phyloP scores from a whole-genome alignment of 2,329 filamentous ascomycete genomes.

The Thielaviopsis musarum region DNA sequence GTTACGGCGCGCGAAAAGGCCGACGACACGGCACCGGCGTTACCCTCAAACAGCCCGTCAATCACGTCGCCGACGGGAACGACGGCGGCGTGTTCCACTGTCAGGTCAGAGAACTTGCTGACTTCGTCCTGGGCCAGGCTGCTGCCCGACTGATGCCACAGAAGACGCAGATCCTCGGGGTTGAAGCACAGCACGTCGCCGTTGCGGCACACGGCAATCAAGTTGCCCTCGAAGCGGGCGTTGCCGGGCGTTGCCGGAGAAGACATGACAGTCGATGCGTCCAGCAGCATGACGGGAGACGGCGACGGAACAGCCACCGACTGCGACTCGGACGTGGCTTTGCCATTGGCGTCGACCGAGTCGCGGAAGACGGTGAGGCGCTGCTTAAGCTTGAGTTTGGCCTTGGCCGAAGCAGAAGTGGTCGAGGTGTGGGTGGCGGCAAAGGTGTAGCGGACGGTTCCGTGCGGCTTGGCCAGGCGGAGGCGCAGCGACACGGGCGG shows the following conservation, averaged over 20 bases:
- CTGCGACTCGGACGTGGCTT: slow-evolving; percentile 33
- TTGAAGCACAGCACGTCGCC: slow-evolving; percentile 46
- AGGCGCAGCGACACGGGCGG: slow-evolving; percentile 40
- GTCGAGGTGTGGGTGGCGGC: slow-evolving; percentile 34
- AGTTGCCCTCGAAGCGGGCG: slow-evolving; percentile 9
- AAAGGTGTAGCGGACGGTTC: slow-evolving; percentile 43
- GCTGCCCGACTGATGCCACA: slow-evolving; percentile 29
- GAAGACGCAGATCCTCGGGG: slow-evolving; percentile 33
- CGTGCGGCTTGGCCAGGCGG: slow-evolving; percentile 29
- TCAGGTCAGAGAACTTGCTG: slow-evolving; percentile 19
- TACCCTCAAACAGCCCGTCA: slow-evolving; percentile 38
- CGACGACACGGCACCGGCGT: slow-evolving; percentile 23
- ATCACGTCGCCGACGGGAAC: slow-evolving; percentile 30
- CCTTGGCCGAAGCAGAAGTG: background rate
- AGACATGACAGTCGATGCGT: slow-evolving; percentile 9
- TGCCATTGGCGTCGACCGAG: slow-evolving; percentile 31
- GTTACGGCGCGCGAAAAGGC: slow-evolving; percentile 9
- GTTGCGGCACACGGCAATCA: slow-evolving; percentile 42
- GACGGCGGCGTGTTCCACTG: slow-evolving; percentile 32
- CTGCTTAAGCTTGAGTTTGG: slow-evolving; percentile 18
- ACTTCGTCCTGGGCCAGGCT: slow-evolving; percentile 26
- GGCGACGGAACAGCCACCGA: slow-evolving; percentile 26
- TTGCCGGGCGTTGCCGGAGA: background rate
- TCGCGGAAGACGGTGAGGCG: slow-evolving; percentile 45
- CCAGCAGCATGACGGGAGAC: slow-evolving; percentile 17